Evolutionary conservation across 2,329 filamentous ascomycete genomes (phyloP).

Genomic region (Stagonosporopsis cucurbitacearum): DNA sequence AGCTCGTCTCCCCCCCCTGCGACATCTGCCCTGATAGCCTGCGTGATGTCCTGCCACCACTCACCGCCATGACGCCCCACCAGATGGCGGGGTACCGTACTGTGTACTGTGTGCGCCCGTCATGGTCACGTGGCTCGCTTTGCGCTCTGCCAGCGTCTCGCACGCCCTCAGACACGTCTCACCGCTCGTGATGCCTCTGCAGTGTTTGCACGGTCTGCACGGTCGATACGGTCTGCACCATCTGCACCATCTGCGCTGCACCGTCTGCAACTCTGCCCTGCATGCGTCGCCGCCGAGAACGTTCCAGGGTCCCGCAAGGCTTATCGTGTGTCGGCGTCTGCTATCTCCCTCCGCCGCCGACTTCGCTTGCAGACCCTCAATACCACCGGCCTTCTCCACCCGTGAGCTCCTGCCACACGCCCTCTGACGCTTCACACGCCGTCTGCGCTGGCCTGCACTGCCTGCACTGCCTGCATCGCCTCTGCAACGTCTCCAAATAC

Average conservation of each 20-base stretch:
- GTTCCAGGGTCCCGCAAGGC: too few species aligned
- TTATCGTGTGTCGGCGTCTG: conserved; percentile 46
- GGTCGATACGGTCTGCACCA: too few species aligned
- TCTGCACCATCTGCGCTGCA: too few species aligned
- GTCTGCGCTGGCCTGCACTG: background rate
- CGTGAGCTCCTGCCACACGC: conserved; percentile 23
- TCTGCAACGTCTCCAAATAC: background rate
- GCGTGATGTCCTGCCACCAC: conserved; percentile 22
- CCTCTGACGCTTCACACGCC: conserved; percentile 15
- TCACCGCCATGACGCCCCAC: conserved; percentile 19
- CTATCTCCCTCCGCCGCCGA: conserved; percentile 38
- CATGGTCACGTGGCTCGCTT: background rate
- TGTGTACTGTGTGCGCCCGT: background rate
- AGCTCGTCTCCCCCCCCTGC: conserved; percentile 2
- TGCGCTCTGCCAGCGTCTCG: background rate
- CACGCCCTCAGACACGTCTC: background rate
- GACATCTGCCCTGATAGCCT: conserved; percentile 5
- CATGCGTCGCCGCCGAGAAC: conserved; percentile 9
- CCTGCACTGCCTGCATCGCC: background rate
- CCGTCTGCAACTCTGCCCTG: too few species aligned
- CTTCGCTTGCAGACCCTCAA: conserved; percentile 31
- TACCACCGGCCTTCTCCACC: conserved; percentile 12
- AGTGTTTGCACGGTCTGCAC: too few species aligned
- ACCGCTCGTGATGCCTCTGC: conserved; percentile 10
- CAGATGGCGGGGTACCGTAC: conserved; percentile 31